Conservation (phyloP, 78 protist species). For the Emiliania huxleyi region DNA sequence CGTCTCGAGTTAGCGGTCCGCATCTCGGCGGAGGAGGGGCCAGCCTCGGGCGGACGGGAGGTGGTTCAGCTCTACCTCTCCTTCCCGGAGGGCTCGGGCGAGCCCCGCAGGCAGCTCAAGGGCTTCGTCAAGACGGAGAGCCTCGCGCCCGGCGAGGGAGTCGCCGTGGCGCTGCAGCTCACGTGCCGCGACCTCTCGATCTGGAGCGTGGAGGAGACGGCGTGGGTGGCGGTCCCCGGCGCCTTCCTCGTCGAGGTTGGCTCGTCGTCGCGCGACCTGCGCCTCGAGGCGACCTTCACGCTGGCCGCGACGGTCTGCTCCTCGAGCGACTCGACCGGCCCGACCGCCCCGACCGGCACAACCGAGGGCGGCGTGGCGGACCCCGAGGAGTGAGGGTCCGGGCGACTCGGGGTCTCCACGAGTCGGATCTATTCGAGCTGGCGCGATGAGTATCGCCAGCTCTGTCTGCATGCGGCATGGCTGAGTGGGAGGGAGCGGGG, state of each 20-base stretch:
- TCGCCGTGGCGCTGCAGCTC: not conserved
- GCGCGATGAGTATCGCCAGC: no score
- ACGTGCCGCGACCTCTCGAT: not conserved
- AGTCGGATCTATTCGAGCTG: no score
- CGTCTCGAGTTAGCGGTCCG: no score
- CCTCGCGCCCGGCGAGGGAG: not conserved
- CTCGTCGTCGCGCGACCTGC: not conserved
- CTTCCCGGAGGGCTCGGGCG: not conserved
- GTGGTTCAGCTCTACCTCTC: slow-evolving; percentile 1
- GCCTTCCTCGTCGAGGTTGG: not conserved
- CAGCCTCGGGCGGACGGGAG: not conserved
- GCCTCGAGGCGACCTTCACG: no score
- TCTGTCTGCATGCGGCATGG: no score
- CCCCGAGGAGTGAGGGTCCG: no score
- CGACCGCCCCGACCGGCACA: no score
- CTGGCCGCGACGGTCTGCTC: no score
- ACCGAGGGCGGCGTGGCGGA: no score
- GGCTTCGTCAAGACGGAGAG: not conserved
- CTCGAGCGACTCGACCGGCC: no score
- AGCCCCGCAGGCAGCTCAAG: not conserved
- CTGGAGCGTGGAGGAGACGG: not conserved
- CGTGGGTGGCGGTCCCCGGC: not conserved
- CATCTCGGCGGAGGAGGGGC: not conserved
- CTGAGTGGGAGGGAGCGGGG: no score
- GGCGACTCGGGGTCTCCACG: no score